A percentile compares a stretch with the other conserved stretches of the same genome.
These are phyloP conservation scores for Lathyrus oleraceus DNA, from an alignment of 306 rosid species.

Conservation along the genomic window DNA sequence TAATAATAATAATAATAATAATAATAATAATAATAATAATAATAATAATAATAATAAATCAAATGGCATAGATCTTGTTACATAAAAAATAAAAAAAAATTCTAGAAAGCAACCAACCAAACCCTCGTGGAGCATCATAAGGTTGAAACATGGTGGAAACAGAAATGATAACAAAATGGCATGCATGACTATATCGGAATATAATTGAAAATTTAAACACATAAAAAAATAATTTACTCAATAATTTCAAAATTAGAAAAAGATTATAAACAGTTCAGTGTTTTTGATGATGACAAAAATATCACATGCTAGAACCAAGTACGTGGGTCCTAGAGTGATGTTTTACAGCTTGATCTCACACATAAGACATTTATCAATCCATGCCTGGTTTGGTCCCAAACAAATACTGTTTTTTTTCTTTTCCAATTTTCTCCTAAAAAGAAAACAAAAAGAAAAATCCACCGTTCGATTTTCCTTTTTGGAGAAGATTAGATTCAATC, in stretches of 20 bases:
- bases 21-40: too few species aligned
- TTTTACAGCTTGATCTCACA: conserved; percentile 39
- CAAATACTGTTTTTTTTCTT: background rate
- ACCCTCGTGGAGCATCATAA: background rate
- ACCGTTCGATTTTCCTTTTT: background rate
- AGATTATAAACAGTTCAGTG: background rate
- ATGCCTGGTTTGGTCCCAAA: conserved; percentile 13
- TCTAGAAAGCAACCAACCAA: background rate
- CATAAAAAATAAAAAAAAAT: too few species aligned
- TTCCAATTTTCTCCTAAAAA: background rate
- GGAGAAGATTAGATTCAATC: conserved; percentile 26
- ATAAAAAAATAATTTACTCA: background rate
- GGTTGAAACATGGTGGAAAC: conserved; percentile 2
- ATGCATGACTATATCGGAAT: background rate
- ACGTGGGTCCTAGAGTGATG: conserved; percentile 39
- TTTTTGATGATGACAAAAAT: background rate
- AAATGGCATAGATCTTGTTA: conserved; percentile 2
- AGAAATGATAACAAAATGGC: conserved; percentile 6
- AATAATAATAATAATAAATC: background rate
- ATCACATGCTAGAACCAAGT: background rate
- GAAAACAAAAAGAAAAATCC: background rate
- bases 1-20: too few species aligned
- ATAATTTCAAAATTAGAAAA: background rate
- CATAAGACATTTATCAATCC: conserved; percentile 40
- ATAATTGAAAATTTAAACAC: background rate